Evolutionary conservation across 768 basidiomycete genomes (phyloP).

Genomic region (Boletus pseudopeckii): DNA sequence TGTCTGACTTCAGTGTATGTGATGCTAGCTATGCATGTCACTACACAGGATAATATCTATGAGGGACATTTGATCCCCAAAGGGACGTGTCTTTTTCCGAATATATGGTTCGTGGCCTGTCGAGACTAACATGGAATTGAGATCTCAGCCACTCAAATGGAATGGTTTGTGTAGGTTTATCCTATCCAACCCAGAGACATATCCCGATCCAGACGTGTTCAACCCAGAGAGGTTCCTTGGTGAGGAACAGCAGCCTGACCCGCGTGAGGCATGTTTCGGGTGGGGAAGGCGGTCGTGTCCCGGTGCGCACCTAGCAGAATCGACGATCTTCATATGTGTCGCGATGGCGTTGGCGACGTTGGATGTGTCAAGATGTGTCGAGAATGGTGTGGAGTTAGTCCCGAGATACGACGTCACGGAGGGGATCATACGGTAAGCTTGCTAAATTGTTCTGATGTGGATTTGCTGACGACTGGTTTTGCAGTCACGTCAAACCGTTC

Average conservation of each 20-base stretch:
- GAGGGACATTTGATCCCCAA: constrained; percentile 23
- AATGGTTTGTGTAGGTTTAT: not conserved
- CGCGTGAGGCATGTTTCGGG: constrained; percentile 12
- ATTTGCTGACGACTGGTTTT: not conserved
- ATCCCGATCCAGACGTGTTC: constrained; percentile 2
- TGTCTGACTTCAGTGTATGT: not conserved
- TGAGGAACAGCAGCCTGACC: constrained; percentile 1
- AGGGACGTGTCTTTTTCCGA: constrained; percentile 8
- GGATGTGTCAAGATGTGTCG: constrained; percentile 4
- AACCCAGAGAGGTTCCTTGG: constrained; percentile 10
- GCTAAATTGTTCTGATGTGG: not conserved
- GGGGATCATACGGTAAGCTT: not conserved
- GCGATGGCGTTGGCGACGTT: not conserved
- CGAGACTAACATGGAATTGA: no score
- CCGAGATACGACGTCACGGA: not conserved
- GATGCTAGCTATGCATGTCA: constrained; percentile 4
- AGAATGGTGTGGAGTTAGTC: not conserved
- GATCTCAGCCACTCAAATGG: not conserved
- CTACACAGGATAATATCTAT: constrained; percentile 13
- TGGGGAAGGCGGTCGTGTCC: constrained; percentile 10
- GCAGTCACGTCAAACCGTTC: constrained; percentile 12
- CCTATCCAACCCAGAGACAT: not conserved
- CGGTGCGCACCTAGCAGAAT: constrained; percentile 1
- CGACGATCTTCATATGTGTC: constrained; percentile 7
- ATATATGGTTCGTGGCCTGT: constrained; percentile 3